Percentiles rank a stretch among this genome's conserved stretches.
These are phyloP conservation scores for Spathaspora gorwiae DNA, from an alignment of 805 yeast species.

Conservation along the genomic window DNA sequence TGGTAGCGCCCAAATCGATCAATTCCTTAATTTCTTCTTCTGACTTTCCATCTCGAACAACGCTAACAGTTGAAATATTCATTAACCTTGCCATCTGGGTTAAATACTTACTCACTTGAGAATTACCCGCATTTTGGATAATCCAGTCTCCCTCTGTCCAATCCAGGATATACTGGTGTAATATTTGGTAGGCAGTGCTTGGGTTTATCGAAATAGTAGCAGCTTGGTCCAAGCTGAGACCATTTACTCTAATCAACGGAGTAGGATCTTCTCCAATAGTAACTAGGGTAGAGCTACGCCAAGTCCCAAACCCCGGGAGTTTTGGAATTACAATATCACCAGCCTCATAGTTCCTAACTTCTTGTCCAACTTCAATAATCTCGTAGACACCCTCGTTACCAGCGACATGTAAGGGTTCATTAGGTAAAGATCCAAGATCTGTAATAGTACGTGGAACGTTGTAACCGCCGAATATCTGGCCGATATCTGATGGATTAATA, in stretches of 20 bases:
- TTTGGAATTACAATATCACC: slow-evolving; percentile 90
- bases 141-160: slow-evolving; percentile 25
- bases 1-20: slow-evolving; percentile 26
- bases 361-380: slow-evolving; percentile 65
- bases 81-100: slow-evolving; percentile 22
- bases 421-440: slow-evolving; percentile 42
- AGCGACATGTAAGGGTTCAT: slow-evolving; percentile 66
- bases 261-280: slow-evolving; percentile 21
- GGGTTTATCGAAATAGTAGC: slow-evolving; percentile 91
- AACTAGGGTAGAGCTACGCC: slow-evolving; percentile 64
- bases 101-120: slow-evolving; percentile 27
- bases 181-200: slow-evolving; percentile 80
- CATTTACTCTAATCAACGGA: slow-evolving; percentile 17
- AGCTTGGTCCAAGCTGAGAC: slow-evolving; percentile 49
- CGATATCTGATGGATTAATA: slow-evolving; percentile 84
- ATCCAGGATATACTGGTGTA: slow-evolving; percentile 28
- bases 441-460: slow-evolving; percentile 64
- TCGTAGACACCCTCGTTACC: slow-evolving; percentile 94
- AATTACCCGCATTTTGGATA: slow-evolving; percentile 30
- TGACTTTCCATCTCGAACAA: slow-evolving; percentile 26
- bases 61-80: slow-evolving; percentile 24
- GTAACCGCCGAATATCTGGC: slow-evolving; percentile 82
- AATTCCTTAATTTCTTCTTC: slow-evolving; percentile 17
- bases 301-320: slow-evolving; percentile 77
- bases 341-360: slow-evolving; percentile 41